Conservation (phyloP, 768 basidiomycete genomes). For the Amanita subjunquillea region DNA sequence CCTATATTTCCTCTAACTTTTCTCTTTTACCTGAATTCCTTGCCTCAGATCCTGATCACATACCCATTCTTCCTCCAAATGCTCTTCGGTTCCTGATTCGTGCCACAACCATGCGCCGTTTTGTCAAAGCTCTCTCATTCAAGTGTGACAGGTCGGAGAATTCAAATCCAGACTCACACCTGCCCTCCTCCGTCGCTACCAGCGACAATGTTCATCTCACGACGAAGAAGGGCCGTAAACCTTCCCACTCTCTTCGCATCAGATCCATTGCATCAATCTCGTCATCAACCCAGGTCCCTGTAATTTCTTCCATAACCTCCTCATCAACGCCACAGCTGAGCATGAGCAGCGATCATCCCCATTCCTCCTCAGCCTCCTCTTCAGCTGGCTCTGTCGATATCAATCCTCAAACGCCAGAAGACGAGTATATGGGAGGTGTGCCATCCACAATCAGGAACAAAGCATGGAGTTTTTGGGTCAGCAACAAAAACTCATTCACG, state of each 20-base stretch:
- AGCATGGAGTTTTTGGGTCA: constrained; percentile 50
- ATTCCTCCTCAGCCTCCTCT: constrained; percentile 38
- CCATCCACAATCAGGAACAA: constrained; percentile 27
- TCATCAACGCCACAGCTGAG: constrained; percentile 23
- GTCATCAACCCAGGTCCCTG: constrained; percentile 8
- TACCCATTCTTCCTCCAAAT: constrained; percentile 4
- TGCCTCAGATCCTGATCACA: background rate
- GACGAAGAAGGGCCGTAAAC: constrained; percentile 8
- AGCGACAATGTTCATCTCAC: constrained; percentile 7
- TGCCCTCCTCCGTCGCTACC: constrained; percentile 6
- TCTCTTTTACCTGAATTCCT: background rate
- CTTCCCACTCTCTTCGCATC: constrained; percentile 7
- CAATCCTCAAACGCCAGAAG: constrained; percentile 51
- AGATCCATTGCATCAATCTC: constrained; percentile 4
- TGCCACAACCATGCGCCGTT: constrained; percentile 42
- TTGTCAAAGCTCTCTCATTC: constrained; percentile 47
- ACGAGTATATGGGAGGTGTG: constrained; percentile 29
- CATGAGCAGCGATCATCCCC: constrained; percentile 26
- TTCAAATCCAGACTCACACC: constrained; percentile 10
- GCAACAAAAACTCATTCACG: background rate
- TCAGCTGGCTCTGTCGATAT: constrained; percentile 52
- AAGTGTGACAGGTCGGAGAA: constrained; percentile 31
- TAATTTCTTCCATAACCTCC: constrained; percentile 11
- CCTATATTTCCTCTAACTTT: background rate
- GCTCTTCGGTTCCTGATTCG: constrained; percentile 8